phyloP scores from a whole-genome alignment of 345 rosid species.

The Lenwebbia sp. region DNA sequence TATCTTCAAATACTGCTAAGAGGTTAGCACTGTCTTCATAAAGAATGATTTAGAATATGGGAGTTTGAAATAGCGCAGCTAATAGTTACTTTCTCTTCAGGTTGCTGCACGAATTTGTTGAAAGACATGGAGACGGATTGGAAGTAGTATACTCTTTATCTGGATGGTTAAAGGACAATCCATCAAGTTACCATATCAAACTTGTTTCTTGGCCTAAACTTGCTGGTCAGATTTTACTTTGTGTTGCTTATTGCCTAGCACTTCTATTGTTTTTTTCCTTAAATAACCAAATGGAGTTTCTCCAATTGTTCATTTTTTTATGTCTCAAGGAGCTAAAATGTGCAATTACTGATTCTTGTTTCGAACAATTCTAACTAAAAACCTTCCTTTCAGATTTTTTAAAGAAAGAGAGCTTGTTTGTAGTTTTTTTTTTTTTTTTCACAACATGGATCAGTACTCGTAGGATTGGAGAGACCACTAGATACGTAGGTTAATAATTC shows the following conservation, averaged over 20 bases:
- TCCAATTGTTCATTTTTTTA: background rate
- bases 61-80: background rate
- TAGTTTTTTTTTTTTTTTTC: background rate
- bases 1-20: constrained; percentile 66
- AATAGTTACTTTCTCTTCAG: constrained; percentile 17
- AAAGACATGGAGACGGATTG: constrained; percentile 35
- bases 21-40: constrained; percentile 23
- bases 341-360: background rate
- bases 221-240: constrained; percentile 37
- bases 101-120: constrained; percentile 72
- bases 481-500: background rate
- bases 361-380: background rate
- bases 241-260: background rate
- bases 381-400: background rate
- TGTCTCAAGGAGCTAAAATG: background rate
- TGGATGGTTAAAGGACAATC: constrained; percentile 67
- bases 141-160: constrained; percentile 69
- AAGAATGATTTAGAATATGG: background rate
- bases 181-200: constrained; percentile 44
- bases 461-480: background rate
- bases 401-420: background rate
- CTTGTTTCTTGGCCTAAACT: constrained; percentile 65
- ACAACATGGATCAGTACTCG: background rate
- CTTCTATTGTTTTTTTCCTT: background rate
- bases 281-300: background rate